Conservation (phyloP, 805 yeast genomes). For the Priceomyces carsonii region DNA sequence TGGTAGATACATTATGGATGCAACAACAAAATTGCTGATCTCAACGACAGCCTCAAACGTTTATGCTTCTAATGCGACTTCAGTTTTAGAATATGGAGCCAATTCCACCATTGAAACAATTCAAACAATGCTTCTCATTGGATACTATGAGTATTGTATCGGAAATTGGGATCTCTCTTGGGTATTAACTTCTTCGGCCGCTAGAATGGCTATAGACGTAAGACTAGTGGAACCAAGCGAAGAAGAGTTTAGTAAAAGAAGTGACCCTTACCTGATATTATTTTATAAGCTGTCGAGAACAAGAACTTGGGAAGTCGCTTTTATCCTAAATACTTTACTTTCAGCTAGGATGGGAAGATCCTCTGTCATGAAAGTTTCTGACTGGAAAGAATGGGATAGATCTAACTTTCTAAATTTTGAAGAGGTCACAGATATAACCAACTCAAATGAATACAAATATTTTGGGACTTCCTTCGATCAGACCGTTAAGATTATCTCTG, state of each 20-base stretch:
- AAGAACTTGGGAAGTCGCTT: constrained; percentile 25
- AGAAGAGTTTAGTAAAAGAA: constrained; percentile 5
- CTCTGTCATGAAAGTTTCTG: constrained; percentile 20
- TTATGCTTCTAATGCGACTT: constrained; percentile 19
- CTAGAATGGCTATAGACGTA: constrained; percentile 26
- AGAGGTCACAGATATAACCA: constrained; percentile 7
- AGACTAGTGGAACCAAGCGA: constrained; percentile 14
- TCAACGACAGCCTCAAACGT: constrained; percentile 4
- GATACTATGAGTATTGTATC: constrained; percentile 18
- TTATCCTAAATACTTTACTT: constrained; percentile 19
- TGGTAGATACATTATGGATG: constrained; percentile 11
- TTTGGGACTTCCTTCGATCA: constrained; percentile 19
- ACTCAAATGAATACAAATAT: constrained; percentile 6
- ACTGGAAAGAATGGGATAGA: constrained; percentile 29
- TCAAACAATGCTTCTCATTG: constrained; percentile 21
- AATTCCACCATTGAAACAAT: constrained; percentile 23
- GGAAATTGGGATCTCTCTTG: constrained; percentile 26
- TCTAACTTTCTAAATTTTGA: too few relatives aligned
- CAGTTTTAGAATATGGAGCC: constrained; percentile 21
- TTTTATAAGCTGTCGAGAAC: constrained; percentile 17
- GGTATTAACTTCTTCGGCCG: constrained; percentile 20
- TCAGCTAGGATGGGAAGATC: constrained; percentile 24
- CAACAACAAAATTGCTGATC: constrained; percentile 3
- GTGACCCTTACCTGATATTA: constrained; percentile 6
- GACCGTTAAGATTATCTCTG: constrained; percentile 14